Evolutionary conservation across 257 asterid genomes (phyloP), one percentile per base, ranked within the genome.

Genomic region (Sherardia arvensis): DNA sequence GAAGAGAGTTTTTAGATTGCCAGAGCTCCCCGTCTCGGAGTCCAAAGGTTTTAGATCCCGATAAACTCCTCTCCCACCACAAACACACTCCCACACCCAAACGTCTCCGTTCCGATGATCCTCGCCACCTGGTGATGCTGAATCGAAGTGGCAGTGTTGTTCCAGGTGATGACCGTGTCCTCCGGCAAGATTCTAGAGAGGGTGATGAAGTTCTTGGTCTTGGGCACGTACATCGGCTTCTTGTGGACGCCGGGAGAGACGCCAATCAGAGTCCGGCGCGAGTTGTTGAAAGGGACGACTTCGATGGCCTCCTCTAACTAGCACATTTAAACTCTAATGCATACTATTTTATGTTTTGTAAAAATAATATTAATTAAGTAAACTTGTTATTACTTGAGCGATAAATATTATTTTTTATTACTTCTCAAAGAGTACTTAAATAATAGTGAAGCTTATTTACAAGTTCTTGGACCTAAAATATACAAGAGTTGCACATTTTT

Each of bases 221-320:
- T 92, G 9, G 99, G 87, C 21, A 92, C 87, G 71, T 92, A 92
- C 12, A 92, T 36, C 6, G 96, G 97, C 82, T 85, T 95, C 18
- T 73, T 76, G 65, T 92, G 87, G 7, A 85, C 77, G 5, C 99
- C 99, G 0, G 96, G 97, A 8, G 87, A 74, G 59, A 92, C 74
- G 0, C 95, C 87, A 67, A 92, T 89, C 69, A 89, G 80, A 8
- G 85, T 81, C 20, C 99, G 94, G 23, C 80, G 61, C 43, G 85
- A 80, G 77, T 92, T 92, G 70, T 83, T 55, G 14, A 92, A 75
- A 6, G 99, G 97, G 47, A 92, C 91, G 11, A 83, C 79, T 76
- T 89, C 99, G 22, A 92, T 79, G 48, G 97, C 99, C n/a, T 92
- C 99, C 84, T 92, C n/a, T n/a, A n/a, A n/a, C n/a, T n/a, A n/a